Percentiles rank a stretch among this genome's conserved stretches.
These are phyloP conservation scores for Simmondsia chinensis DNA, from an alignment of 148 eudicot genomes.

Conservation along the genomic window DNA sequence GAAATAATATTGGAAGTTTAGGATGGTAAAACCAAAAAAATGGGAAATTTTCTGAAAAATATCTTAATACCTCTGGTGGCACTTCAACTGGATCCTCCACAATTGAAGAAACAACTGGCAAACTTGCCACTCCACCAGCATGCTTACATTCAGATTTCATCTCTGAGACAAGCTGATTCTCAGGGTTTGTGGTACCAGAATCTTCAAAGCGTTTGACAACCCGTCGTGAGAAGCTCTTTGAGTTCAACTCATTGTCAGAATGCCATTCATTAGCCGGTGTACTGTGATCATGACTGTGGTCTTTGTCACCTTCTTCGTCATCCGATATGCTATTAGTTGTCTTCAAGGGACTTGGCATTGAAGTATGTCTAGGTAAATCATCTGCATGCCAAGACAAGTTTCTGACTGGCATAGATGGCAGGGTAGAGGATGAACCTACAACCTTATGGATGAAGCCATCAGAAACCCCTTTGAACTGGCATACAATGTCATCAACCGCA, in stretches of 20 bases:
- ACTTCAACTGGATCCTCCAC: conserved; percentile 57
- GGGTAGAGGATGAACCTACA: conserved; percentile 47
- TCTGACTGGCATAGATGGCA: conserved; percentile 29
- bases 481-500: conserved; percentile 93
- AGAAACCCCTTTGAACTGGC: conserved; percentile 95
- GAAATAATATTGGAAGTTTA: too few species aligned
- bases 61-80: conserved; percentile 84
- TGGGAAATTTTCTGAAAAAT: neutral
- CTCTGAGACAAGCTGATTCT: conserved; percentile 18
- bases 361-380: conserved; percentile 36
- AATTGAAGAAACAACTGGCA: conserved; percentile 26
- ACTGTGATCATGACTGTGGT: conserved; percentile 29
- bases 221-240: conserved; percentile 54
- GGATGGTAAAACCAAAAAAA: too few species aligned
- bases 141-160: conserved; percentile 16
- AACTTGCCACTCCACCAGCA: conserved; percentile 24
- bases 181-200: too few species aligned
- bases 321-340: conserved; percentile 56
- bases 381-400: conserved; percentile 46
- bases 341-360: conserved; percentile 39
- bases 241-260: conserved; percentile 68
- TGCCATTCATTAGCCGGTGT: conserved; percentile 52
- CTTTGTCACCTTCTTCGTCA: conserved; percentile 56
- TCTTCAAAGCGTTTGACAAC: conserved; percentile 27
- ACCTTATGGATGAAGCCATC: conserved; percentile 78